phyloP scores from a whole-genome alignment of 371 early-diverging fungal genomes.

The Dichotomocladium elegans region DNA sequence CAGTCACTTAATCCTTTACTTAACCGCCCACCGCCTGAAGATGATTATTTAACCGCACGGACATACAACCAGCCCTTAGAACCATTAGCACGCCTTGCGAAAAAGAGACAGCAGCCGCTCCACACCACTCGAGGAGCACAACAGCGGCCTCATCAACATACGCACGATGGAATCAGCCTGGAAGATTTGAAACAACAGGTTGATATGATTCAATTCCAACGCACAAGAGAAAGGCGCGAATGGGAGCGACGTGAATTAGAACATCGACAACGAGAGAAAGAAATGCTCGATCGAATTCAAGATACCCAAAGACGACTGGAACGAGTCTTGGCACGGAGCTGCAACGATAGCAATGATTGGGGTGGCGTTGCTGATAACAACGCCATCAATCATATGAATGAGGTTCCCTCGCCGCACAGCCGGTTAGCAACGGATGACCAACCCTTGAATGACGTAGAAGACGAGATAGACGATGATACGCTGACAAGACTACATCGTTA shows the following conservation, averaged over 20 bases:
- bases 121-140: background rate
- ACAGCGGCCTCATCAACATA: background rate
- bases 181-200: conserved; percentile 9
- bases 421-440: too few relatives aligned
- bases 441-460: too few relatives aligned
- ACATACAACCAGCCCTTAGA: too few relatives aligned
- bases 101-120: background rate
- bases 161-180: background rate
- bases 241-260: conserved; percentile 8
- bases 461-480: background rate
- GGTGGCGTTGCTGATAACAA: background rate
- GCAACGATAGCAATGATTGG: background rate
- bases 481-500: too few relatives aligned
- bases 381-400: too few relatives aligned
- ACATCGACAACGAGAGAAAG: conserved; percentile 6
- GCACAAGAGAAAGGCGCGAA: conserved; percentile 4
- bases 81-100: background rate
- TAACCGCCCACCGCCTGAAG: too few relatives aligned
- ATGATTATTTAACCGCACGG: too few relatives aligned
- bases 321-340: background rate
- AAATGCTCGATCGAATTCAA: conserved; percentile 5
- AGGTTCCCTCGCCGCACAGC: too few relatives aligned
- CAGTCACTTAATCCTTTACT: background rate
- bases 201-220: conserved; percentile 8
- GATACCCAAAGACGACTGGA: conserved; percentile 6